A percentile compares a stretch with the other conserved stretches of the same genome.
phyloP scores from a whole-genome alignment of 495 filamentous ascomycete species.

The Aspergillus sclerotioniger region DNA sequence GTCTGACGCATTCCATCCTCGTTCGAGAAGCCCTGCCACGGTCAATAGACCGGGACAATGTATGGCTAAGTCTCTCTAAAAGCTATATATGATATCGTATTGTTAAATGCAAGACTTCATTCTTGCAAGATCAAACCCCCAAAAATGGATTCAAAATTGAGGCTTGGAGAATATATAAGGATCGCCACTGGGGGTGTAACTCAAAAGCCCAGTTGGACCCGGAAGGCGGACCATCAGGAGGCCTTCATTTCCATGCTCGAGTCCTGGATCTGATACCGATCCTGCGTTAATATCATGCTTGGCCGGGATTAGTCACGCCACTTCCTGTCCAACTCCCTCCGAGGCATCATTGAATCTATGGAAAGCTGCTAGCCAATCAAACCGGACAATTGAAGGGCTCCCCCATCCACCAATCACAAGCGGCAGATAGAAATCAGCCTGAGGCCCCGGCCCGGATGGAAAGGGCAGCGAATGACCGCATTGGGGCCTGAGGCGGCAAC shows the following conservation, averaged over 20 bases:
- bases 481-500: slow-evolving; percentile 34
- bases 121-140: too few relatives aligned
- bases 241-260: background rate
- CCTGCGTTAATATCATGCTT: too few relatives aligned
- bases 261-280: background rate
- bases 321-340: too few relatives aligned
- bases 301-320: too few relatives aligned
- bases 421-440: slow-evolving; percentile 25
- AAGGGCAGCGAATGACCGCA: slow-evolving; percentile 23
- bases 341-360: too few relatives aligned
- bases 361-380: slow-evolving; percentile 9
- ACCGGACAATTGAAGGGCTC: background rate
- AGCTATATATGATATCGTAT: background rate
- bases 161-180: background rate
- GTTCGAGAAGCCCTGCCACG: background rate
- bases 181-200: background rate
- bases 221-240: background rate
- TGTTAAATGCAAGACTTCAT: too few relatives aligned
- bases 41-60: background rate
- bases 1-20: background rate
- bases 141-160: background rate
- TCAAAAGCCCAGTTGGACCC: background rate
- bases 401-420: slow-evolving; percentile 29
- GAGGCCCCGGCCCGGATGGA: too few relatives aligned
- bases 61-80: background rate